Percentiles rank a stretch among this genome's conserved stretches.
phyloP scores from a whole-genome alignment of 805 yeast species.

The Kuraishia molischiana region DNA sequence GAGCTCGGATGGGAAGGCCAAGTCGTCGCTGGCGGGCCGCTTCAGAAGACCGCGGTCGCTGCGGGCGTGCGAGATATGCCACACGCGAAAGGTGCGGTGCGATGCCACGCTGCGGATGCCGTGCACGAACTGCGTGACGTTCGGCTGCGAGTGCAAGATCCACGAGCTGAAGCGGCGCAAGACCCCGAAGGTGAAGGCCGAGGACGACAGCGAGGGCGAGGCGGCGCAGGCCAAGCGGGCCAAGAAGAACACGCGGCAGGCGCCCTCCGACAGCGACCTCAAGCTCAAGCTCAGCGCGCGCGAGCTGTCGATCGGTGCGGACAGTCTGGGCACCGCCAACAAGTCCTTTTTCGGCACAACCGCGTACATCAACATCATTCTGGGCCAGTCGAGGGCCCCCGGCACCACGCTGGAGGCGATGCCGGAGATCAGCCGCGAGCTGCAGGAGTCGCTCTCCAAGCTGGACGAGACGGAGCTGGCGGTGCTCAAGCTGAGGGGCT shows the following conservation, averaged over 20 bases:
- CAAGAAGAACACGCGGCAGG: background rate
- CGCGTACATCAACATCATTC: background rate
- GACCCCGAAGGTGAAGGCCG: background rate
- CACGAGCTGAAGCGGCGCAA: constrained; percentile 32
- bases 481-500: constrained; percentile 54
- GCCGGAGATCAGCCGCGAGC: background rate
- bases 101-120: constrained; percentile 52
- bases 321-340: background rate
- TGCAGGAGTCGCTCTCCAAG: background rate
- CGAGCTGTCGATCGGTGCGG: background rate
- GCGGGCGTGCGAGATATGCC: constrained; percentile 71
- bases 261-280: background rate
- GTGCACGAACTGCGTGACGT: constrained; percentile 63
- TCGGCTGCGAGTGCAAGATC: constrained; percentile 60
- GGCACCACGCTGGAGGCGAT: background rate
- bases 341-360: background rate
- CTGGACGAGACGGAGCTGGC: constrained; percentile 41
- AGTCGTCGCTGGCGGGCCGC: no score
- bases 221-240: background rate
- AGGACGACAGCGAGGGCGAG: background rate
- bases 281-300: background rate
- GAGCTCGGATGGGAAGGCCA: no score
- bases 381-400: background rate
- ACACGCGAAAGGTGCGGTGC: constrained; percentile 73
- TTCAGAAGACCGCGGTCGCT: constrained; percentile 52